Percentiles rank a stretch among this genome's conserved stretches.
phyloP scores from a whole-genome alignment of 73 alveolate genomes.

The Paramecium tetraurelia region DNA sequence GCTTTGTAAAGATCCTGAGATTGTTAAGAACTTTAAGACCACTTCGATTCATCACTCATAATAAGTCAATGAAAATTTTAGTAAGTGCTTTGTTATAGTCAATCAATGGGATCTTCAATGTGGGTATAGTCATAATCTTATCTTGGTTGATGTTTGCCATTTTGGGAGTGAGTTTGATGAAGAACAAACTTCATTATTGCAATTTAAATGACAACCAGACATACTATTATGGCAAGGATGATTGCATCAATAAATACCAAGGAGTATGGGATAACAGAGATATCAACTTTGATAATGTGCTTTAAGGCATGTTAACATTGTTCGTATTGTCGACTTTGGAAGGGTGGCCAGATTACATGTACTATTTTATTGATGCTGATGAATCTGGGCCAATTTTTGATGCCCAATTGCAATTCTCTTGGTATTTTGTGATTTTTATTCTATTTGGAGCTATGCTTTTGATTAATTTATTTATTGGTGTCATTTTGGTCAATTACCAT shows the following conservation, averaged over 20 bases:
- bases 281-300: constrained; percentile 41
- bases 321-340: constrained; percentile 42
- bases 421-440: constrained; percentile 81
- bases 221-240: neutral
- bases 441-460: constrained; percentile 83
- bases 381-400: constrained; percentile 57
- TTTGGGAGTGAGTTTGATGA: constrained; percentile 42
- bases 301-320: constrained; percentile 18
- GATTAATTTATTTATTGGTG: constrained; percentile 91
- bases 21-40: constrained; percentile 92
- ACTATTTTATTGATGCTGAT: constrained; percentile 40
- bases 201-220: neutral
- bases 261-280: constrained; percentile 49
- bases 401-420: neutral
- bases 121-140: constrained; percentile 79
- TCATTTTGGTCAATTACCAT: constrained; percentile 84
- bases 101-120: constrained; percentile 81
- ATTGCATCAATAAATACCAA: neutral
- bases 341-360: constrained; percentile 58
- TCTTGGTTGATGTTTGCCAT: constrained; percentile 61
- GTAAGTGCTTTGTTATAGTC: constrained; percentile 88
- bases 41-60: constrained; percentile 87
- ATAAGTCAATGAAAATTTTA: constrained; percentile 82
- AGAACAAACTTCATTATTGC: constrained; percentile 44
- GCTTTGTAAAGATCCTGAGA: constrained; percentile 82